Percentiles rank a stretch among this genome's conserved stretches.
Evolutionary conservation across 2,329 filamentous ascomycete genomes (phyloP).

Genomic region (Calonectria pseudoreteaudii): DNA sequence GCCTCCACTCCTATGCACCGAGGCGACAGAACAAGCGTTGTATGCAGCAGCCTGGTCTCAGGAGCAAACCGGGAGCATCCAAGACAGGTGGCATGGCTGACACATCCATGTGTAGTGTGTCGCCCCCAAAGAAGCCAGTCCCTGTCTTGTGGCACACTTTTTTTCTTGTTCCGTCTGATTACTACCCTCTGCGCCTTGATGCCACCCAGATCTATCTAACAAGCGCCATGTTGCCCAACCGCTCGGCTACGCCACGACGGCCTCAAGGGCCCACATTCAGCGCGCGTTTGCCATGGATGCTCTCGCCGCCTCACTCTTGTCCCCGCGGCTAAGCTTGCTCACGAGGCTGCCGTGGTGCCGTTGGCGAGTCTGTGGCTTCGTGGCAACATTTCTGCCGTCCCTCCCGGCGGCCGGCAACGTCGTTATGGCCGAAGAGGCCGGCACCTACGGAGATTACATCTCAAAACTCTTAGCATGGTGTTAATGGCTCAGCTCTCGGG

Average conservation of each 20-base stretch:
- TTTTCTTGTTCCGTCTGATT: constrained; percentile 27
- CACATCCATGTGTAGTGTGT: constrained; percentile 30
- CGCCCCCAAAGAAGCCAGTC: constrained; percentile 28
- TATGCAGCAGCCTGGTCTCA: constrained; percentile 35
- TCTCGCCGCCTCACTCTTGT: constrained; percentile 31
- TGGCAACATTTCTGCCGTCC: constrained; percentile 22
- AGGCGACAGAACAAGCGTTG: constrained; percentile 19
- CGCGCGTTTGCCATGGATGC: constrained; percentile 24
- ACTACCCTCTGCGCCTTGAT: constrained; percentile 23
- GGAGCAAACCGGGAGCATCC: constrained; percentile 27
- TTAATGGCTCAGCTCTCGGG: not conserved
- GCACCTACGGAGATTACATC: not conserved
- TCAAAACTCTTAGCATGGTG: not conserved
- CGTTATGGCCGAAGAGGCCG: constrained; percentile 1
- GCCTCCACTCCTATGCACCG: constrained; percentile 13
- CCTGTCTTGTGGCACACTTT: constrained; percentile 26
- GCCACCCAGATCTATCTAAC: constrained; percentile 28
- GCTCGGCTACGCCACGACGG: constrained; percentile 36
- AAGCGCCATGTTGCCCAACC: constrained; percentile 38
- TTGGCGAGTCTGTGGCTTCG: constrained; percentile 15
- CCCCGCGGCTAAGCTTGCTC: constrained; percentile 18
- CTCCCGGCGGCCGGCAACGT: constrained; percentile 19
- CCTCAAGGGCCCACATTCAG: constrained; percentile 24
- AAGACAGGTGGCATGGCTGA: constrained; percentile 31
- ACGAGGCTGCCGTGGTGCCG: constrained; percentile 14